A percentile compares a stretch with the other conserved stretches of the same genome.
Evolutionary conservation across 2,329 filamentous ascomycete species (phyloP).

Genomic region (Talaromyces sp.): DNA sequence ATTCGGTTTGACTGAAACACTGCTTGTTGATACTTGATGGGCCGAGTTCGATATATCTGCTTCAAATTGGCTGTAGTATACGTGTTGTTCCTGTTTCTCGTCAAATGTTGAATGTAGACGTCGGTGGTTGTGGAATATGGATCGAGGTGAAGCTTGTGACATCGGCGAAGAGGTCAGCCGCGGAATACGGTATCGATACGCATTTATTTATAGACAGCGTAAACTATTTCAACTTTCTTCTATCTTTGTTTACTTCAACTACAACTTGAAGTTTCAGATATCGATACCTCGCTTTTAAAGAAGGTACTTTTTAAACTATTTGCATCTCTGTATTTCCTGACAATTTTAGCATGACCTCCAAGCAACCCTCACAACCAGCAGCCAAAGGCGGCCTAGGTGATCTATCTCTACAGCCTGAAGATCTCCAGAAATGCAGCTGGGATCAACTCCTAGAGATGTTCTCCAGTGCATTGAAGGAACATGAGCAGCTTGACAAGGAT

Average conservation of each 20-base stretch:
- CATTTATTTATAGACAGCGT: not conserved
- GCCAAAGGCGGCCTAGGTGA: conserved; percentile 4
- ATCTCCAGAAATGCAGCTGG: conserved; percentile 50
- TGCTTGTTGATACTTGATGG: not conserved
- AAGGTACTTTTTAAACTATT: not conserved
- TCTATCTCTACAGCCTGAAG: conserved; percentile 11
- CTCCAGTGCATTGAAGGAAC: conserved; percentile 60
- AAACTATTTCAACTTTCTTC: not conserved
- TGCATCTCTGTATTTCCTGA: too few species aligned
- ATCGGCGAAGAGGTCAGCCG: not conserved
- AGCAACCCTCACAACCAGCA: not conserved
- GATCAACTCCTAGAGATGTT: conserved; percentile 69
- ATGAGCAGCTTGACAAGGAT: conserved; percentile 61
- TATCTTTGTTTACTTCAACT: not conserved
- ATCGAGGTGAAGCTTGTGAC: not conserved
- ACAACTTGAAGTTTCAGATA: not conserved
- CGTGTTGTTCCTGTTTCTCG: not conserved
- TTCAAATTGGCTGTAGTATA: not conserved
- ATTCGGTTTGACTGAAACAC: not conserved
- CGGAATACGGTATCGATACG: conserved; percentile 2
- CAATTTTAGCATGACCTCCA: not conserved
- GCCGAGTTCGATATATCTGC: not conserved
- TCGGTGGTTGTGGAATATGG: not conserved
- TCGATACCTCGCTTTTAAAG: too few species aligned
- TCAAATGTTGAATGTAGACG: not conserved